Base-by-base conservation (phyloP, 164 flowering plant species). In the Vitis labrusca region DNA sequence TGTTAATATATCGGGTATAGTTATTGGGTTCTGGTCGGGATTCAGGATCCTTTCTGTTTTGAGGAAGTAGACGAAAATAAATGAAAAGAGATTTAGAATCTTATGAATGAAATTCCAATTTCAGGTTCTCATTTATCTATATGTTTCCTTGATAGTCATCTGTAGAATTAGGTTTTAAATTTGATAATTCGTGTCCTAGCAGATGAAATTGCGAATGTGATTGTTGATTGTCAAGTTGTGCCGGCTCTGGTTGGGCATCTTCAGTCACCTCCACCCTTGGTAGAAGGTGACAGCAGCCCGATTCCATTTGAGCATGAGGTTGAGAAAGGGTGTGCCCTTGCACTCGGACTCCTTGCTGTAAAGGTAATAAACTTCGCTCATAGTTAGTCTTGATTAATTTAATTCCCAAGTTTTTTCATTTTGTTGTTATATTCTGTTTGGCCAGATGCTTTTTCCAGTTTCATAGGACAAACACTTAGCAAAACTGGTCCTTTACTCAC, bases 301-400 rank as follows among this genome's bases (percentile, higher is more conserved):
- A 71, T 17, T 64, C 71, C 74, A 3, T 72, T 62, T 37, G 79
- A 80, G 71, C 79, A 79, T 61, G 85, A 79, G 74, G 80, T 87
- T 59, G 88, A 87, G 82, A 83, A 81, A 72, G 84, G 71, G 54
- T 68, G 85, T 64, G 85, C 86, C 1, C 76, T 79, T 16, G 81
- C 87, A 2, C 86, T 87, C 23, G 86, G 86, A 10, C 85, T 83
- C 57, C 81, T 87, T 3, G 84, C 91, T n/a, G 73, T 79, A 7
- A 80, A 87, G 68, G 88, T 87, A 82, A 55, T 23, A 11, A 2
- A 16, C 23, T 47, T 1, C n/a, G 2, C 16, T 55, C 14, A 14
- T 11, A 3, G 0, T 16, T 7, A 54, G 59, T 14, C 23, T 53
- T 47, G 53, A 65, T 60, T 48, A 16, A 5, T 61, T 69, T 16